Percentiles rank a stretch among this genome's conserved stretches.
Conservation (phyloP, 345 rosid genomes). For the Brassica juncea region DNA sequence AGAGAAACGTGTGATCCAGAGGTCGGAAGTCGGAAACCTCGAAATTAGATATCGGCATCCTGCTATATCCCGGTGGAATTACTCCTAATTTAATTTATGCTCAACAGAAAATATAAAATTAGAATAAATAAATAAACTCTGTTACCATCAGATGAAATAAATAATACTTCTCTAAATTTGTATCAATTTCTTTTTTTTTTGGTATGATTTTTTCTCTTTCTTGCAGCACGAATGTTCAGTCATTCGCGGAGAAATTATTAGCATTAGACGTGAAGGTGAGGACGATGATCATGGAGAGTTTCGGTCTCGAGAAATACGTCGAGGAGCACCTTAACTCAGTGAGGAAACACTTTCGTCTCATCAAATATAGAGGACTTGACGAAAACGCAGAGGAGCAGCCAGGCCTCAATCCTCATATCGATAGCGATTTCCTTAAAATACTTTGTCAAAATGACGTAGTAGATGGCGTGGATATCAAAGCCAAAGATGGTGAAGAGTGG, state of each 20-base stretch:
- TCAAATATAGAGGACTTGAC: slow-evolving; percentile 41
- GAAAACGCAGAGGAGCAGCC: slow-evolving; percentile 14
- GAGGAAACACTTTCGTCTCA: slow-evolving; percentile 43
- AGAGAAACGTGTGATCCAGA: too few species aligned
- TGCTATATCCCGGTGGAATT: too few species aligned
- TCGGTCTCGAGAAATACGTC: slow-evolving; percentile 42
- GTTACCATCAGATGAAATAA: neutral
- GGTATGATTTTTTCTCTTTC: neutral
- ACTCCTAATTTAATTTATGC: too few species aligned
- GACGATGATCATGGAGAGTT: slow-evolving; percentile 59
- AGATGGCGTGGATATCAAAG: slow-evolving; percentile 50
- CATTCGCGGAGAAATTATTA: slow-evolving; percentile 26
- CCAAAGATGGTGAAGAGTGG: slow-evolving; percentile 46
- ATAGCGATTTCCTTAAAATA: slow-evolving; percentile 48
- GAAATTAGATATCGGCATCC: too few species aligned
- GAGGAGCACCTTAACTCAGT: slow-evolving; percentile 42
- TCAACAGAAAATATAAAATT: too few species aligned
- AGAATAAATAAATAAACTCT: neutral
- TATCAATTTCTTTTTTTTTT: too few species aligned
- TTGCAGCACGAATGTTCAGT: slow-evolving; percentile 9
- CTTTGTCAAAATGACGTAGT: slow-evolving; percentile 54
- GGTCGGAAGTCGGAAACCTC: too few species aligned
- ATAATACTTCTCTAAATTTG: neutral
- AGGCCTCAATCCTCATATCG: slow-evolving; percentile 49
- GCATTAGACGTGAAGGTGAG: slow-evolving; percentile 47